phyloP scores from a whole-genome alignment of 345 rosid genomes.

The Corchorus capsularis region DNA sequence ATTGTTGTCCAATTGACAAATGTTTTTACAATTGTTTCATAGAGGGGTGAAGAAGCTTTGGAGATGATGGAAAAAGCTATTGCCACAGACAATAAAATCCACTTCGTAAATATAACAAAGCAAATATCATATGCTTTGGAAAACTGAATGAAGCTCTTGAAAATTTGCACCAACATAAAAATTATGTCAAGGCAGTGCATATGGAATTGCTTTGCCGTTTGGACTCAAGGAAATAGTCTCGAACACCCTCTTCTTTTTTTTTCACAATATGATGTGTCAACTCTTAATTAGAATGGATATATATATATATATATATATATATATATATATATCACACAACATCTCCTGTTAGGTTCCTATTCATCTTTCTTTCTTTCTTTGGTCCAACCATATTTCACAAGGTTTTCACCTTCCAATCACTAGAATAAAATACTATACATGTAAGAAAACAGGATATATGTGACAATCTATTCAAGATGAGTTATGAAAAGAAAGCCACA shows the following conservation, averaged over 20 bases:
- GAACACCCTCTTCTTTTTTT: constrained; percentile 3
- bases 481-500: too few species aligned
- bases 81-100: constrained; percentile 72
- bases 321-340: not conserved
- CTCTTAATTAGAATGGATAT: not conserved
- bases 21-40: constrained; percentile 27
- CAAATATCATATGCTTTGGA: constrained; percentile 76
- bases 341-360: not conserved
- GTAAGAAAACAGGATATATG: not conserved
- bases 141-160: constrained; percentile 63
- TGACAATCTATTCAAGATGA: too few species aligned
- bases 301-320: too few species aligned
- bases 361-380: too few species aligned
- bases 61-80: constrained; percentile 84
- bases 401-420: too few species aligned
- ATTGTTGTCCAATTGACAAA: not conserved
- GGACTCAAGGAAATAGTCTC: constrained; percentile 72
- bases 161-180: constrained; percentile 55
- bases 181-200: constrained; percentile 82
- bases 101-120: constrained; percentile 89
- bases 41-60: constrained; percentile 85
- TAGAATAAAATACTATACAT: not conserved
- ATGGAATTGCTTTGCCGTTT: constrained; percentile 81
- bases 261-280: too few species aligned
- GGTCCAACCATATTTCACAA: not conserved